A percentile compares a stretch with the other conserved stretches of the same genome.
Evolutionary conservation across 1,284 basidiomycete genomes (phyloP).

Genomic region (Xanthoconium separans): DNA sequence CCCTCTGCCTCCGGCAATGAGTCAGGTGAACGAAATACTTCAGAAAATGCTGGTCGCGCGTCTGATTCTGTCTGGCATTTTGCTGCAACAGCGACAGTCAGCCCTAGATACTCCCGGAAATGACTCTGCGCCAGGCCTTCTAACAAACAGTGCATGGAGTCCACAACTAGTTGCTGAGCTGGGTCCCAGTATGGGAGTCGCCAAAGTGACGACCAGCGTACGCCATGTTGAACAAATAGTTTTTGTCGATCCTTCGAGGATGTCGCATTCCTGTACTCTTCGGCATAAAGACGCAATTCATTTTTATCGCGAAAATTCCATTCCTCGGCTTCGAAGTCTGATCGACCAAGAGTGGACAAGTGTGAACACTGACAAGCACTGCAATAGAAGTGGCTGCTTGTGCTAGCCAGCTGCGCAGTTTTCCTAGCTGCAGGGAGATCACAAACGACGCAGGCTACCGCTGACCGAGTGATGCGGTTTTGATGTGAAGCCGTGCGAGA

Average conservation of each 20-base stretch:
- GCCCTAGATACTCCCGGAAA: not conserved
- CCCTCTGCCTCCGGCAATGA: no score
- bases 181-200: slow-evolving; percentile 21
- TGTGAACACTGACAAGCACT: no score
- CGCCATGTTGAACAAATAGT: slow-evolving; percentile 10
- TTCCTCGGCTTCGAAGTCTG: no score
- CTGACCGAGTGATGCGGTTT: not conserved
- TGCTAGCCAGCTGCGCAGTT: not conserved
- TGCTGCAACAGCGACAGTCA: not conserved
- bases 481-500: not conserved
- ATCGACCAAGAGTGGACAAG: no score
- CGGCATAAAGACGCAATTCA: not conserved
- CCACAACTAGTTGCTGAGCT: slow-evolving; percentile 9
- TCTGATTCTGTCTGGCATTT: no score
- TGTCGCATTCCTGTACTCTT: not conserved
- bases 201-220: slow-evolving; percentile 15
- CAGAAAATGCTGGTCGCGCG: no score
- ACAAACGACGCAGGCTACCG: not conserved
- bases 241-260: not conserved
- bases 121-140: slow-evolving; percentile 9
- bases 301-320: no score
- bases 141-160: slow-evolving; percentile 21
- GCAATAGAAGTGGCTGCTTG: not conserved
- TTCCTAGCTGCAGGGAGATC: not conserved
- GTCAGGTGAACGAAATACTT: no score